These are phyloP conservation scores for Extremus antarcticus DNA, from an alignment of 495 filamentous ascomycete genomes.

Conservation along the genomic window DNA sequence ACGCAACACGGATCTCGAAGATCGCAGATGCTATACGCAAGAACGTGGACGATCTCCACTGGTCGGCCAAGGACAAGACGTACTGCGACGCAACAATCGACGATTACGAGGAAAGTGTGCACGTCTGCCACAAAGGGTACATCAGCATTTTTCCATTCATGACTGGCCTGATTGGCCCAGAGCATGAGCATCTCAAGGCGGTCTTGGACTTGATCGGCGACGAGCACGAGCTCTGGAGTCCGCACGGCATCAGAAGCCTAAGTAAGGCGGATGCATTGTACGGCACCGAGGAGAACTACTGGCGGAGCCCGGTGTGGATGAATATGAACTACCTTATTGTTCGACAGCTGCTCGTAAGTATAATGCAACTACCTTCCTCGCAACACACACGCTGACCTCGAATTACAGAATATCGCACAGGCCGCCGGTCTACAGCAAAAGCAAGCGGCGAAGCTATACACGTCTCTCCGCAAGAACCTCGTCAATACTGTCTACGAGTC, in stretches of 20 bases:
- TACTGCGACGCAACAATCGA: constrained; percentile 96
- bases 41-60: constrained; percentile 92
- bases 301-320: constrained; percentile 92
- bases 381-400: constrained; percentile 12
- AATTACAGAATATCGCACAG: constrained; percentile 42
- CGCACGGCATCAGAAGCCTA: constrained; percentile 74
- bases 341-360: constrained; percentile 66
- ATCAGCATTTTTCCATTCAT: constrained; percentile 91
- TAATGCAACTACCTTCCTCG: background rate
- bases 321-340: constrained; percentile 93
- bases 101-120: constrained; percentile 78
- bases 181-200: constrained; percentile 59
- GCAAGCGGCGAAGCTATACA: constrained; percentile 65
- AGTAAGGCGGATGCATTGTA: constrained; percentile 76
- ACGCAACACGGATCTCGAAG: constrained; percentile 57
- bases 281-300: constrained; percentile 90
- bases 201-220: constrained; percentile 68
- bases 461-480: constrained; percentile 64
- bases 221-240: constrained; percentile 76
- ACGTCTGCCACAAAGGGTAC: constrained; percentile 95
- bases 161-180: constrained; percentile 60
- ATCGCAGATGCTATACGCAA: constrained; percentile 68
- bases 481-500: constrained; percentile 78
- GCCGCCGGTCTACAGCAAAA: constrained; percentile 55
- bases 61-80: constrained; percentile 63